A percentile compares a stretch with the other conserved stretches of the same genome.
phyloP scores from a whole-genome alignment of 139 green algal genomes.

The Tetraselmis chui region DNA sequence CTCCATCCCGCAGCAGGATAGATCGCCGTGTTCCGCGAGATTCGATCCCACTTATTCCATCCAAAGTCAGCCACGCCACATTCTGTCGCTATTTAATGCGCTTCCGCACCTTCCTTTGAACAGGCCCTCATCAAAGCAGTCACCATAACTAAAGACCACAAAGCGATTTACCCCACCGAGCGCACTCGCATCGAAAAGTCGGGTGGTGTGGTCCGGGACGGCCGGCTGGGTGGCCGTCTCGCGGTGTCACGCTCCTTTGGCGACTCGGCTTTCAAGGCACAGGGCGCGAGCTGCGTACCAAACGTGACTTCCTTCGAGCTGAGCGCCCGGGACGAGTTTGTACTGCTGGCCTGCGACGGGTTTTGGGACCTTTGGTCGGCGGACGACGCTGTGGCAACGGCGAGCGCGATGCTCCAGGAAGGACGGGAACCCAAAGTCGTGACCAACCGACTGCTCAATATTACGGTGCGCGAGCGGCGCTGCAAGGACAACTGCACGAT shows the following conservation, averaged over 20 bases:
- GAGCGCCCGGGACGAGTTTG: constrained; percentile 36
- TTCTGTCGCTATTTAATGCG: too few species aligned
- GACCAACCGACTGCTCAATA: constrained; percentile 48
- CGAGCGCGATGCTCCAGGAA: constrained; percentile 21
- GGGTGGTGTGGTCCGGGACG: constrained; percentile 45
- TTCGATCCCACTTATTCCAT: too few species aligned
- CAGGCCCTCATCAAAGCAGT: constrained; percentile 35
- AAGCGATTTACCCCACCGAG: constrained; percentile 49
- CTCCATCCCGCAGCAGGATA: too few species aligned
- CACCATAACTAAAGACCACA: constrained; percentile 51
- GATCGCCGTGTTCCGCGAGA: too few species aligned
- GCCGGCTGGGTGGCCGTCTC: constrained; percentile 47
- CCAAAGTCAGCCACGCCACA: too few species aligned
- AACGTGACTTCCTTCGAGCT: constrained; percentile 36
- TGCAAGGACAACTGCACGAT: constrained; percentile 60
- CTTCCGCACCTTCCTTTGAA: too few species aligned
- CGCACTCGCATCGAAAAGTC: constrained; percentile 56
- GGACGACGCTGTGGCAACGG: constrained; percentile 37
- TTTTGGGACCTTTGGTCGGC: constrained; percentile 42
- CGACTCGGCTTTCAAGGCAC: constrained; percentile 47
- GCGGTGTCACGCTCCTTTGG: constrained; percentile 59
- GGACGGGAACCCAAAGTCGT: constrained; percentile 29
- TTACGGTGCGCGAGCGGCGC: constrained; percentile 37
- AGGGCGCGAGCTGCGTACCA: constrained; percentile 20
- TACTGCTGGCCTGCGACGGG: constrained; percentile 54